These are phyloP conservation scores for Asparagopsis taxiformis DNA, from an alignment of 31 red algal species.

Conservation along the genomic window DNA sequence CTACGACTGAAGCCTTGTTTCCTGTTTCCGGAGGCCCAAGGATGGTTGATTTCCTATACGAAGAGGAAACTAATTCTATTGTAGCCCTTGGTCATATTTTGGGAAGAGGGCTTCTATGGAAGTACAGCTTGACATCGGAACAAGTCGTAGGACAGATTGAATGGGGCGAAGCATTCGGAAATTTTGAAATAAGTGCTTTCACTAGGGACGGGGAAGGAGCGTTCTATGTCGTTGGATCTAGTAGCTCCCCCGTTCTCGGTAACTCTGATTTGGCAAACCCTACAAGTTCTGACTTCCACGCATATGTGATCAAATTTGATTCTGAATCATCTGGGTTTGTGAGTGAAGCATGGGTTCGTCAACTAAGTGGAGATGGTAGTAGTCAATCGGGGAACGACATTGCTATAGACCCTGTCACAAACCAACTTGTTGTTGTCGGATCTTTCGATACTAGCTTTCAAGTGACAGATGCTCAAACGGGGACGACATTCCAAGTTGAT, in stretches of 20 bases:
- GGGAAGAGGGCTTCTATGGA: conserved; percentile 37
- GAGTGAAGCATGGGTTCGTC: conserved; percentile 21
- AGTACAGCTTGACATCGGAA: conserved; percentile 12
- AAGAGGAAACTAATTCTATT: conserved; percentile 17
- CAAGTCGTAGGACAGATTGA: conserved; percentile 23
- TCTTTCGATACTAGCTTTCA: conserved; percentile 16
- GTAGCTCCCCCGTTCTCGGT: conserved; percentile 1
- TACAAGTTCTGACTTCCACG: conserved; percentile 9
- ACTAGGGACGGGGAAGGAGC: conserved; percentile 18
- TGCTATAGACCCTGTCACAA: conserved; percentile 25
- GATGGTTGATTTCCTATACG: conserved; percentile 23
- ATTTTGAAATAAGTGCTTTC: conserved; percentile 19
- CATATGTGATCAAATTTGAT: conserved; percentile 34
- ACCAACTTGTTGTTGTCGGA: conserved; percentile 32
- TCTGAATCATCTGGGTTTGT: neutral
- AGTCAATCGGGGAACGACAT: conserved; percentile 40
- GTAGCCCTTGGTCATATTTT: conserved; percentile 39
- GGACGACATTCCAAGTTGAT: neutral
- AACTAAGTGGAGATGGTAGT: conserved; percentile 31
- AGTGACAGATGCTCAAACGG: conserved; percentile 24
- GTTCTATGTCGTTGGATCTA: conserved; percentile 41
- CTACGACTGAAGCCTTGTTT: conserved; percentile 16
- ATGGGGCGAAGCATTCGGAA: conserved; percentile 30
- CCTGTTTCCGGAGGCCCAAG: conserved; percentile 22
- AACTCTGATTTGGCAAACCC: conserved; percentile 15